phyloP scores from a whole-genome alignment of 768 basidiomycete species.

The Boletus sp. region DNA sequence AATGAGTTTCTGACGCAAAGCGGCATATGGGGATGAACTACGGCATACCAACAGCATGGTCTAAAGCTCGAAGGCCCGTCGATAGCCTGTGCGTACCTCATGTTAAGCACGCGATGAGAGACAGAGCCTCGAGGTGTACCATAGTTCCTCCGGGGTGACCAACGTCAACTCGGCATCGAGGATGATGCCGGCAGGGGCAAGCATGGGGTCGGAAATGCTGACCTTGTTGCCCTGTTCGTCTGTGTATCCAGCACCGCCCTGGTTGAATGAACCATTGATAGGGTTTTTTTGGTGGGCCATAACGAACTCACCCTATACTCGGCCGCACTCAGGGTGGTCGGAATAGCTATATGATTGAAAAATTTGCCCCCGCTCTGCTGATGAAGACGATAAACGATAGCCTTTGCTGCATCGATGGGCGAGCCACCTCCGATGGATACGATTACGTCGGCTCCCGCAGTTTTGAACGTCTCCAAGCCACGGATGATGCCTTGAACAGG shows the following conservation, averaged over 20 bases:
- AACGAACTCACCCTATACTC: slow-evolving; percentile 56
- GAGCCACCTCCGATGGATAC: slow-evolving; percentile 79
- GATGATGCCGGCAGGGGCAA: slow-evolving; percentile 71
- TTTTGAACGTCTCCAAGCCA: slow-evolving; percentile 53
- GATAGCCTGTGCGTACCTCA: slow-evolving; percentile 52
- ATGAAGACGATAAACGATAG: slow-evolving; percentile 61
- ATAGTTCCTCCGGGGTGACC: slow-evolving; percentile 68
- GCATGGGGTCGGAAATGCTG: slow-evolving; percentile 46
- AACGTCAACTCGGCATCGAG: slow-evolving; percentile 75
- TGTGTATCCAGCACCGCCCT: slow-evolving; percentile 70
- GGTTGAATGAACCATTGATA: slow-evolving; percentile 1
- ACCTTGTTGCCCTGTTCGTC: slow-evolving; percentile 67
- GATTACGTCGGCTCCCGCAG: slow-evolving; percentile 60
- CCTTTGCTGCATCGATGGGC: slow-evolving; percentile 75
- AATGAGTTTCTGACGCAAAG: not conserved
- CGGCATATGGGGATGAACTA: not conserved
- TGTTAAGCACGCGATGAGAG: slow-evolving; percentile 8
- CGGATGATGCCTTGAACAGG: slow-evolving; percentile 63
- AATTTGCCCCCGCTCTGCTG: slow-evolving; percentile 51
- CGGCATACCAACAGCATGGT: slow-evolving; percentile 68
- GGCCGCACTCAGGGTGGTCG: slow-evolving; percentile 77
- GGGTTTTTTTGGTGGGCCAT: not conserved
- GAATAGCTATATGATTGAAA: slow-evolving; percentile 70
- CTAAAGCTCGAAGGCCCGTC: slow-evolving; percentile 73
- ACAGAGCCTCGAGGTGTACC: slow-evolving; percentile 39